Base-by-base conservation (phyloP, 2,329 filamentous ascomycete species). In the Fusarium sp. region DNA sequence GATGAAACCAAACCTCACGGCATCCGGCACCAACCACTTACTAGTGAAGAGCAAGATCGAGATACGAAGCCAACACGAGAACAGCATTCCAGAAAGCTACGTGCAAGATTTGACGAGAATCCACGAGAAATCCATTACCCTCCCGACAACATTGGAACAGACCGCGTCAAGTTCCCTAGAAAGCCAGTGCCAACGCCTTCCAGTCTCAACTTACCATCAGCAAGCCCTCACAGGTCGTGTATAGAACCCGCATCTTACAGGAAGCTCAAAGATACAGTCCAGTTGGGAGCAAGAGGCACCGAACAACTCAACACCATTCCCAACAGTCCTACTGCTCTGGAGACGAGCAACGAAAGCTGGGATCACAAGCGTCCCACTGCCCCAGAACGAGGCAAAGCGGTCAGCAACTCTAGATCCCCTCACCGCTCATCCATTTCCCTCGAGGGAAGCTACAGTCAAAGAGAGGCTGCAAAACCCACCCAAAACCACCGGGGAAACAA, bases 231-330 rank as follows among this genome's bases (percentile, higher is more conserved):
- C 30, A 44, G 44, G 45, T 44, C 44, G 54, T 51, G 68, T 22
- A 38, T 68, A 75, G 74, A 65, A 45, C 33, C 70, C 72, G 58
- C 60, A 48, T 41, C 61, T 69, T n/a, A 53, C 51, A 54, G 55
- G 28, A 50, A 48, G 38, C 28, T 26, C 6, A 44, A 47, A 35
- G 36, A 48, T 14, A 56, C n/a, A 36, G 26, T 16, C 28, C 18
- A 39, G 28, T 30, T 61, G 53, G 58, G 55, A 50, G n/a, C 28
- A 60, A 31, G 60, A 35, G 51, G 42, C 18, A 44, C 28, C 39
- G 56, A 45, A 26, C 54, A 66, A 24, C 31, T 61, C 24, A 42
- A 36, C n/a, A 15, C 39, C 44, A 24, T 57, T 42, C 12, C 53
- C 35, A 59, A 61, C 31, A 58, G n/a, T 55, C 24, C 50, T 38